Evolutionary conservation across 441 rosid genomes (phyloP), one percentile per base, ranked within the genome.

Genomic region (Gossypium armourianum): DNA sequence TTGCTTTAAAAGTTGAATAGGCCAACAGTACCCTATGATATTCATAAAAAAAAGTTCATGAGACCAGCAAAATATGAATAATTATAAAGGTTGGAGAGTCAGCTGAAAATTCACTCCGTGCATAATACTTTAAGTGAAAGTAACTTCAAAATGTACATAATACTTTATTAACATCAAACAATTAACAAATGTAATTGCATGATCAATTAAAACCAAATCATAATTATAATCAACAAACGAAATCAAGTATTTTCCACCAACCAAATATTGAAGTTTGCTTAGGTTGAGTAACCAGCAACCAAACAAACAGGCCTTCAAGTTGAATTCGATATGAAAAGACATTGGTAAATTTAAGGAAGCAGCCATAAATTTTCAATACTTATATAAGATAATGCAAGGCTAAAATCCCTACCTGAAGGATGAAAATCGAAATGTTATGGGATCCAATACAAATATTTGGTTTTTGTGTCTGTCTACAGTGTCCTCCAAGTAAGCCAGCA

Each of bases 371-470:
- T 65, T 13, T 47, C 56, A 47, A 67, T 29, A 21, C n/a, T 69
- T 58, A 24, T 32, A 61, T 62, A 72, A 53, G 6, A 53, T 45
- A 72, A 83, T 20, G 43, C 10, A 78, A 76, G 55, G 73, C 43
- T 60, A 62, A 75, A 81, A 73, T 32, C 59, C 71, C 66, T 76
- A 88, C 98, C 98, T 91, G 77, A 79, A 79, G 70, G 83, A 84
- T 64, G 90, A 87, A 62, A 83, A 76, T 75, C 76, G 86, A 72
- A 88, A 69, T 62, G 76, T 80, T 77, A 89, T 73, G 16, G 98
- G 97, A 82, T 84, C 84, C 80, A 87, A 69, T 29, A 75, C 77
- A 74, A 90, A 68, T 78, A 82, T 28, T 43, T 82, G 87, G 76
- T 74, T 82, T 66, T 79, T 80, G 59, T 76, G 83, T 77, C 78